Conservation (phyloP, 306 rosid species). For the Cucurbita pepo region DNA sequence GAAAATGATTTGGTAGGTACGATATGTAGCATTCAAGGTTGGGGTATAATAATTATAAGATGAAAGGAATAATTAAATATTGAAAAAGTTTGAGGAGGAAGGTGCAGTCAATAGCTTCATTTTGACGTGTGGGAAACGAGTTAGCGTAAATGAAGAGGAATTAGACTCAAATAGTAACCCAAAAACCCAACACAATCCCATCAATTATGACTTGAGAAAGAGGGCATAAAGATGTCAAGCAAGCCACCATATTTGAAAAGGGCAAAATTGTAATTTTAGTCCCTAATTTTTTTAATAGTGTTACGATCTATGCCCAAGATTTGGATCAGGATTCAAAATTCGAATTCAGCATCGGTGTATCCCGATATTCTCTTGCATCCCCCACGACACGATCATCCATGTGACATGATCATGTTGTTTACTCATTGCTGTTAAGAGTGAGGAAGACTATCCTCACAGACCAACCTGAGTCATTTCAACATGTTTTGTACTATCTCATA, state of each 20-base stretch:
- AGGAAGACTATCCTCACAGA: too few species aligned
- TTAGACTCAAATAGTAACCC: neutral
- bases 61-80: neutral
- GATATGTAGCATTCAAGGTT: neutral
- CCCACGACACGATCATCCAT: too few species aligned
- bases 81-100: neutral
- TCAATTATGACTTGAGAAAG: neutral
- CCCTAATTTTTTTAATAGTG: too few species aligned
- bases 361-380: too few species aligned
- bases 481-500: too few species aligned
- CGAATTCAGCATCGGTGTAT: too few species aligned
- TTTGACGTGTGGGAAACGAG: slow-evolving; percentile 1
- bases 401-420: too few species aligned
- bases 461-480: too few species aligned
- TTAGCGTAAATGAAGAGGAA: slow-evolving; percentile 3
- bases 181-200: neutral
- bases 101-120: neutral
- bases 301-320: too few species aligned
- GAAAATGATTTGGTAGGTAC: neutral
- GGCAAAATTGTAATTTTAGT: too few species aligned
- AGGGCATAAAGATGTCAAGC: neutral
- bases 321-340: too few species aligned
- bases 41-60: neutral
- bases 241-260: neutral
- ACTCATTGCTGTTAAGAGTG: too few species aligned